Evolutionary conservation across 208 protist genomes (phyloP), one percentile per base, ranked within the genome.

Genomic region (Wallacemonas sp.): DNA sequence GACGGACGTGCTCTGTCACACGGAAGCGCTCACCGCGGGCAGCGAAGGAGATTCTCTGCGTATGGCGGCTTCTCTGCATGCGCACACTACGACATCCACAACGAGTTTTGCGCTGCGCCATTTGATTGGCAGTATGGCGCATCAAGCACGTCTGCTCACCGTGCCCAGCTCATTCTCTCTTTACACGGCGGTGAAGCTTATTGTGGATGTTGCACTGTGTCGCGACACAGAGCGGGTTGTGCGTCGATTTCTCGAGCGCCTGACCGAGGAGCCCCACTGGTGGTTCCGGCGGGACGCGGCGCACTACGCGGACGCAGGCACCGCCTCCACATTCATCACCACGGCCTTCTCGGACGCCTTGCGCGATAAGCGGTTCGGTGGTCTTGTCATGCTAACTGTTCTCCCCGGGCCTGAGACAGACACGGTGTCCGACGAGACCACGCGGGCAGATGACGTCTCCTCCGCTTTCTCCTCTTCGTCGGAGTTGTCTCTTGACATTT

Each of bases 151-250:
- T 6, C 47, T 66, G 41, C 24, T 53, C 28, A 26, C 38, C 14
- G 14, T 53, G 9, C 30, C 46, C 0, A 51, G 46, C 14, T 14
- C 62, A 17, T 78, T 67, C 39, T 79, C 63, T 38, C 72, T 83
- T 39, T 56, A 73, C 4, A 46, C 88, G 15, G 79, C 80, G 0
- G 55, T 92, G 42, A 75, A 75, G 53, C 70, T 95, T 0, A 30
- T 95, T n/a, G 41, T 92, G 4, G 87, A 93, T 69, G 72, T 96
- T 0, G 86, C 84, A 2, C 78, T 96, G 21, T 91, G 72, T 64
- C 82, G 87, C 19, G 87, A 96, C 66, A 77, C 70, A 55, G 79
- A 80, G n/a, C 83, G 85, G 5, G 68, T 93, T 39, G 75, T 96
- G 41, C 62, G 81, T 42, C 65, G 67, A 26, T 96, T 96, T 67